Conservation (phyloP, 2,329 filamentous ascomycete species). For the Chrysosporium queenslandicum region DNA sequence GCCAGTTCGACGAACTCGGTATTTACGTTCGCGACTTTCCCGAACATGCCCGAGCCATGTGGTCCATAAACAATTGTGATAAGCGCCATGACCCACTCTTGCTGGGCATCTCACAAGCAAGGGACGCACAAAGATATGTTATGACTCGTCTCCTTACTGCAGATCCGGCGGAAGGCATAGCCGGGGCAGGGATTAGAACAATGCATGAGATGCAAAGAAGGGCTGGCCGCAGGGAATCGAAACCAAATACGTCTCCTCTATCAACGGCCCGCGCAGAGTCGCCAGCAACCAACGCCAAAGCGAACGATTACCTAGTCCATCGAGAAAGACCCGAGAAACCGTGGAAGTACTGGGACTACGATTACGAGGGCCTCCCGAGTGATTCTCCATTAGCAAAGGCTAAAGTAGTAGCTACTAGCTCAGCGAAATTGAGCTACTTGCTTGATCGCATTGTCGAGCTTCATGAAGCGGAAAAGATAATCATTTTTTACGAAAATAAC, state of each 20-base stretch:
- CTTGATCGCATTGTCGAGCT: constrained; percentile 60
- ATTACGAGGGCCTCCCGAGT: constrained; percentile 23
- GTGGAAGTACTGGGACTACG: constrained; percentile 22
- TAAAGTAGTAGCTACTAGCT: constrained; percentile 65
- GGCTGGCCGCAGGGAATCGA: too few species aligned
- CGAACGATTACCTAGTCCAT: constrained; percentile 20
- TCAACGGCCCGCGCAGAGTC: neutral
- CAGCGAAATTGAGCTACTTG: constrained; percentile 78
- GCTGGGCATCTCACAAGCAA: constrained; percentile 48
- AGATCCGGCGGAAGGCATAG: constrained; percentile 35
- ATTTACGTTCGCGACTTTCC: constrained; percentile 62
- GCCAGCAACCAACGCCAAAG: constrained; percentile 8
- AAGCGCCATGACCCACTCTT: constrained; percentile 40
- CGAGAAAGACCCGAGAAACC: constrained; percentile 23
- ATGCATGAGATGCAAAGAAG: constrained; percentile 22
- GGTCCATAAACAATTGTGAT: constrained; percentile 52
- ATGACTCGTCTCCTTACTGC: constrained; percentile 27
- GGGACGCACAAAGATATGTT: constrained; percentile 48
- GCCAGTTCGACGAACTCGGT: constrained; percentile 65
- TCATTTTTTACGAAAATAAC: constrained; percentile 85
- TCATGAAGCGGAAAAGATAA: constrained; percentile 67
- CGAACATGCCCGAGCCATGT: constrained; percentile 48
- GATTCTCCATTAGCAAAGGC: constrained; percentile 50
- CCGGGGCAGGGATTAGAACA: constrained; percentile 34
- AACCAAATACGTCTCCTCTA: too few species aligned